A percentile compares a stretch with the other conserved stretches of the same genome.
Conservation (phyloP, 371 early-diverging fungal genomes). For the Coemansia sp. region DNA sequence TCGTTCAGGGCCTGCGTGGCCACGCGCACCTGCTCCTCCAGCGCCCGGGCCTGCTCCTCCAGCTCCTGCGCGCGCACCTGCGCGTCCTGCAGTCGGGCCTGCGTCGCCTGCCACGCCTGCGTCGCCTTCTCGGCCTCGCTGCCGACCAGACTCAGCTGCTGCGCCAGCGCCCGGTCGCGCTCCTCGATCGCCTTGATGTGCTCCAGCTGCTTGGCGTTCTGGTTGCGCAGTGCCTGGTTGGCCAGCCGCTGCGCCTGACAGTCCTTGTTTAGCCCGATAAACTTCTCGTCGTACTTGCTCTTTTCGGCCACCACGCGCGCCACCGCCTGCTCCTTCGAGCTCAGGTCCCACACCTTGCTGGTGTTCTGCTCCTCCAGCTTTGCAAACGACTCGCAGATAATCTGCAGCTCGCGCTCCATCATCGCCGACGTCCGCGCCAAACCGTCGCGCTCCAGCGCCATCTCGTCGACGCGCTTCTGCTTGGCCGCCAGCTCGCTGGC, state of each 20-base stretch:
- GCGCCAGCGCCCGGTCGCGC: conserved; percentile 63
- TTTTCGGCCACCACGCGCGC: conserved; percentile 72
- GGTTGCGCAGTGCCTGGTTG: conserved; percentile 66
- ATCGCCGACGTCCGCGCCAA: conserved; percentile 51
- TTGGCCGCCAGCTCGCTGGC: conserved; percentile 36
- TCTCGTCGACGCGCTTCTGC: conserved; percentile 50
- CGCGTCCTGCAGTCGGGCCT: conserved; percentile 35
- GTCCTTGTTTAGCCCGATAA: conserved; percentile 65
- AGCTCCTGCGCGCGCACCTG: conserved; percentile 35
- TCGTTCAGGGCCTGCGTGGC: conserved; percentile 55
- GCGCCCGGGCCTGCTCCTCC: conserved; percentile 34
- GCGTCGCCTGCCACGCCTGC: conserved; percentile 38
- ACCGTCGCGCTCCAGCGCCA: conserved; percentile 52
- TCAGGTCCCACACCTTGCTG: conserved; percentile 69
- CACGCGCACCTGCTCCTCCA: conserved; percentile 45
- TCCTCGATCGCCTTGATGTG: conserved; percentile 76
- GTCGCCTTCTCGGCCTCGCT: conserved; percentile 45
- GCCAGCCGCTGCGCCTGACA: conserved; percentile 65
- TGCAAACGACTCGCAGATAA: conserved; percentile 70
- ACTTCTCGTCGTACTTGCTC: conserved; percentile 72
- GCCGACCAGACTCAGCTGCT: conserved; percentile 57
- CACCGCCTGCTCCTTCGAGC: conserved; percentile 76
- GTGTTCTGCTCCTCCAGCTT: conserved; percentile 80
- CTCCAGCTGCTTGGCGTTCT: conserved; percentile 81
- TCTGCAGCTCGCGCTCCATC: conserved; percentile 74